A percentile compares a stretch with the other conserved stretches of the same genome.
These are phyloP conservation scores for Colletotrichum magnum DNA, from an alignment of 2,329 filamentous ascomycete genomes.

Conservation along the genomic window DNA sequence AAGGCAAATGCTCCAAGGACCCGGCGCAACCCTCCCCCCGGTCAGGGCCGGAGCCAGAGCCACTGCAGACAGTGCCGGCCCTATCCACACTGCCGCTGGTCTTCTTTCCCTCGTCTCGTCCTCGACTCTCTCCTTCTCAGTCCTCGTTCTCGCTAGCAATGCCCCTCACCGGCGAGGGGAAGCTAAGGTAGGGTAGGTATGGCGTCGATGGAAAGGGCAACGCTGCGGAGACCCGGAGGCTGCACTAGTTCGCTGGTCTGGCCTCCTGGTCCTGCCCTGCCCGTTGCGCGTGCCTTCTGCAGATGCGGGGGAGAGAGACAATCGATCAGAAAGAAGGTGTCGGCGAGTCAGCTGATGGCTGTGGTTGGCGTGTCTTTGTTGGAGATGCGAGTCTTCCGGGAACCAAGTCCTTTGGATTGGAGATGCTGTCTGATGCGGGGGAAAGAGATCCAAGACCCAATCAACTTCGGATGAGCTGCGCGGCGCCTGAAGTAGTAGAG, in stretches of 20 bases:
- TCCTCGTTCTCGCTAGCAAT: background rate
- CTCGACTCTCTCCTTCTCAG: no score
- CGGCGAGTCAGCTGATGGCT: slow-evolving; percentile 36
- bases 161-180: slow-evolving; percentile 36
- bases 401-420: background rate
- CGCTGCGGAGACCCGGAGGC: slow-evolving; percentile 2
- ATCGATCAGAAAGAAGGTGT: slow-evolving; percentile 3
- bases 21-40: slow-evolving; percentile 22
- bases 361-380: background rate
- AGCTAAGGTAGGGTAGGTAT: slow-evolving; percentile 30
- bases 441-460: slow-evolving; percentile 26
- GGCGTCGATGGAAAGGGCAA: slow-evolving; percentile 2
- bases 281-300: slow-evolving; percentile 24
- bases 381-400: background rate
- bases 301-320: slow-evolving; percentile 36
- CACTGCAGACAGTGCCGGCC: background rate
- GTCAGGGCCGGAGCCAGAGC: slow-evolving; percentile 20
- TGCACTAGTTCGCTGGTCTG: background rate
- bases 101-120: slow-evolving; percentile 21
- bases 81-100: background rate
- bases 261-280: slow-evolving; percentile 7
- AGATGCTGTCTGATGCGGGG: slow-evolving; percentile 33
- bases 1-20: background rate
- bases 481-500: slow-evolving; percentile 4
- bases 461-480: slow-evolving; percentile 32